phyloP scores from a whole-genome alignment of 805 yeast species.

The Pichia californica region DNA sequence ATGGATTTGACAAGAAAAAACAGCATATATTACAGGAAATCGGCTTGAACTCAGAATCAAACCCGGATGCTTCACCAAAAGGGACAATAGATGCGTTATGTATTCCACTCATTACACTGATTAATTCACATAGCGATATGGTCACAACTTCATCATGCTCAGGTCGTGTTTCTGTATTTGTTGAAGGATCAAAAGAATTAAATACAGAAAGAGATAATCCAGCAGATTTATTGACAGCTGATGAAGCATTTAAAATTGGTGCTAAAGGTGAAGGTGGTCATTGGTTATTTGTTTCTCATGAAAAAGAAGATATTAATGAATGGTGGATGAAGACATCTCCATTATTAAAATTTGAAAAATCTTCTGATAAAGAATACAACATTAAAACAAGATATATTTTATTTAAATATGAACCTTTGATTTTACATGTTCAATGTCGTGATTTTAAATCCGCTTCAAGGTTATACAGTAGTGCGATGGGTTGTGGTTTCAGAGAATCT shows the following conservation, averaged over 20 bases:
- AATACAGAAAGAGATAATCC: constrained; percentile 7
- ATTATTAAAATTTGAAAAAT: constrained; percentile 14
- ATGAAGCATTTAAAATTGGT: constrained; percentile 42
- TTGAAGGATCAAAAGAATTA: constrained; percentile 59
- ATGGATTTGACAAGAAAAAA: constrained; percentile 67
- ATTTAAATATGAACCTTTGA: constrained; percentile 80
- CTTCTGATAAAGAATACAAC: not conserved
- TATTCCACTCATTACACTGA: constrained; percentile 61
- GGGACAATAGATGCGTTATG: constrained; percentile 77
- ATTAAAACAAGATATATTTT: constrained; percentile 48
- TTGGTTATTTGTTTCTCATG: constrained; percentile 80
- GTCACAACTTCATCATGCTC: constrained; percentile 89
- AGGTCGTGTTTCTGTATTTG: constrained; percentile 76
- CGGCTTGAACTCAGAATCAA: constrained; percentile 31
- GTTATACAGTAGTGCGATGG: constrained; percentile 66
- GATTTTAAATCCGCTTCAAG: constrained; percentile 49
- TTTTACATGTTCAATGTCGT: constrained; percentile 77
- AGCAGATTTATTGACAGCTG: not conserved
- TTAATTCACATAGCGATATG: constrained; percentile 57
- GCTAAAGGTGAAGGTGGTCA: constrained; percentile 82
- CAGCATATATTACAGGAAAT: constrained; percentile 47
- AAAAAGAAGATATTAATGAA: constrained; percentile 36
- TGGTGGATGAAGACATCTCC: constrained; percentile 38
- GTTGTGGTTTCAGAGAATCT: constrained; percentile 80
- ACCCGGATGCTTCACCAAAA: constrained; percentile 75